Evolutionary conservation across 2,329 filamentous ascomycete species (phyloP).

Genomic region (Microascus cirrosus): DNA sequence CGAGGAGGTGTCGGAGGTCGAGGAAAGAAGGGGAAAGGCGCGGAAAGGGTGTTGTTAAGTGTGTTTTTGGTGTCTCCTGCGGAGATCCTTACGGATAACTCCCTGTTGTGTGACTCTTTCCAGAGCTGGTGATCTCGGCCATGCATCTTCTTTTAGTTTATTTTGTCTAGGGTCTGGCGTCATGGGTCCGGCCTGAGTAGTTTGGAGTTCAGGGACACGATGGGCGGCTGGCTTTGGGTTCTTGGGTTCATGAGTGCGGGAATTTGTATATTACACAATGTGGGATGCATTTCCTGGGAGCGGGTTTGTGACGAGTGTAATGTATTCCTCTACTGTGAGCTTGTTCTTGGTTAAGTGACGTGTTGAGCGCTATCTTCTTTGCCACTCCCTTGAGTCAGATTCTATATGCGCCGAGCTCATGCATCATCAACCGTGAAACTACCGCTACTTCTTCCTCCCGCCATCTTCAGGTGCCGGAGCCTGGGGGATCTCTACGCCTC

Average conservation of each 20-base stretch:
- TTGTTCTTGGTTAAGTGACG: background rate
- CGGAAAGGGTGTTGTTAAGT: conserved; percentile 15
- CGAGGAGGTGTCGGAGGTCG: conserved; percentile 21
- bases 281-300: too few species aligned
- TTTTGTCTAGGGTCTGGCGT: background rate
- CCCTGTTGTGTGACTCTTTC: background rate
- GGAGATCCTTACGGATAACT: background rate
- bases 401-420: background rate
- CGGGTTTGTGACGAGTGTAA: too few species aligned
- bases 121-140: background rate
- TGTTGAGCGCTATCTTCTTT: background rate
- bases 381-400: background rate
- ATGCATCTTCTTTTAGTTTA: background rate
- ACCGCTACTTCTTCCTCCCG: conserved; percentile 27
- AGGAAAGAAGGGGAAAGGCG: conserved; percentile 11
- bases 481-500: conserved; percentile 39
- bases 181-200: background rate
- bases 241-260: background rate
- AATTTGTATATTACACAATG: too few species aligned
- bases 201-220: background rate
- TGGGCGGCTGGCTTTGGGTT: background rate
- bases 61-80: background rate
- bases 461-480: conserved; percentile 24
- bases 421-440: background rate
- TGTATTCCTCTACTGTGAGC: too few species aligned